Evolutionary conservation across 2,329 filamentous ascomycete species (phyloP).

Genomic region (Cercospora sp.): DNA sequence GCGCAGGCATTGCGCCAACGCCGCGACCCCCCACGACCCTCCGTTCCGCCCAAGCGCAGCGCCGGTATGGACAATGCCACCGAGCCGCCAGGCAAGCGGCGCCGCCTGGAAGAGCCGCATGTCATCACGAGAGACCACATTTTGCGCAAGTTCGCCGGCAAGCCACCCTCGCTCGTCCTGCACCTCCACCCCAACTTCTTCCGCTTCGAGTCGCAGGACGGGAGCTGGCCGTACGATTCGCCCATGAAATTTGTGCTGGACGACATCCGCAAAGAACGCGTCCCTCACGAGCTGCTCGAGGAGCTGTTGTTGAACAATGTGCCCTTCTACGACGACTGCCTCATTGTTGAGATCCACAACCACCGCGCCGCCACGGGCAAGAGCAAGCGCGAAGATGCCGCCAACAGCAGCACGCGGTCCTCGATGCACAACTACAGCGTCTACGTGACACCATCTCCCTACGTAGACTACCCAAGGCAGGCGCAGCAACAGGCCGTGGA

Average conservation of each 20-base stretch:
- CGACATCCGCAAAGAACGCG: constrained; percentile 71
- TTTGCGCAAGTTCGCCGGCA: constrained; percentile 72
- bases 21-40: constrained; percentile 42
- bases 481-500: constrained; percentile 43
- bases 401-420: constrained; percentile 61
- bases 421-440: constrained; percentile 92
- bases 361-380: constrained; percentile 66
- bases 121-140: constrained; percentile 76
- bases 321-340: constrained; percentile 85
- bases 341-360: constrained; percentile 93
- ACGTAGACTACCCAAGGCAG: constrained; percentile 65
- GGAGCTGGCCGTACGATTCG: constrained; percentile 87
- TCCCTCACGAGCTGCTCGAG: constrained; percentile 86
- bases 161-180: constrained; percentile 78
- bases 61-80: constrained; percentile 30
- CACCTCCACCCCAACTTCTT: constrained; percentile 86
- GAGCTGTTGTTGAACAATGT: constrained; percentile 72
- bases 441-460: constrained; percentile 86
- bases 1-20: constrained; percentile 47
- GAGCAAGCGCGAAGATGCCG: constrained; percentile 47
- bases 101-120: constrained; percentile 37
- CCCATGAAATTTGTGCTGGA: constrained; percentile 82
- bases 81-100: constrained; percentile 31
- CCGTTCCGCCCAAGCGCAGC: constrained; percentile 34
- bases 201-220: constrained; percentile 89